phyloP scores from a whole-genome alignment of 805 yeast species.

The Candida ascalaphidarum region DNA sequence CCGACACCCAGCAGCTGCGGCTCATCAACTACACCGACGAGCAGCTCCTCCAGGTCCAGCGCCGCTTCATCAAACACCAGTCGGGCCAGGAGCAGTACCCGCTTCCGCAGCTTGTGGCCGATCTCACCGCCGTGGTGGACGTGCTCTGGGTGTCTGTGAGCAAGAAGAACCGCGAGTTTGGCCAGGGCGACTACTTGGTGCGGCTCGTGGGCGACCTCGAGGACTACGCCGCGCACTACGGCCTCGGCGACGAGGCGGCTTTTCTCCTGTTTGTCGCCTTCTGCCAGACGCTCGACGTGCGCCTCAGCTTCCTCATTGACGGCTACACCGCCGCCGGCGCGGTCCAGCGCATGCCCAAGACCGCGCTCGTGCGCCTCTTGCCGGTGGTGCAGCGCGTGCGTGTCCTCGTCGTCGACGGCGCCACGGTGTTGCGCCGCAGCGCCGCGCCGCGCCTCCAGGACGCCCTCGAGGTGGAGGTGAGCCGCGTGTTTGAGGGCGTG shows the following conservation, averaged over 20 bases:
- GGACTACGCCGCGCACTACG: constrained; percentile 42
- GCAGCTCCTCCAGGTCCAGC: constrained; percentile 8
- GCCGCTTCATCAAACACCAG: constrained; percentile 31
- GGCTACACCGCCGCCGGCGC: constrained; percentile 17
- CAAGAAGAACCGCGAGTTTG: constrained; percentile 27
- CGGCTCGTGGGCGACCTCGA: constrained; percentile 58
- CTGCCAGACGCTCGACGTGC: constrained; percentile 29
- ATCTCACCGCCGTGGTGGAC: constrained; percentile 40
- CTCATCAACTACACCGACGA: constrained; percentile 13
- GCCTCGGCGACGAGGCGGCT: constrained; percentile 8
- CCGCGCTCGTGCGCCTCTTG: constrained; percentile 44
- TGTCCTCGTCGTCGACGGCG: constrained; percentile 22
- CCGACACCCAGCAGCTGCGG: constrained; percentile 42
- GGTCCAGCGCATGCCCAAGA: constrained; percentile 26
- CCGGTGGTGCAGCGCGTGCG: constrained; percentile 49
- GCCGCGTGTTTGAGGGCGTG: constrained; percentile 31
- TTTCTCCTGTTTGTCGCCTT: constrained; percentile 15
- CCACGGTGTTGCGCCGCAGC: constrained; percentile 11
- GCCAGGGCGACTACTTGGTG: constrained; percentile 56
- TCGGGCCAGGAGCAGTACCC: constrained; percentile 20
- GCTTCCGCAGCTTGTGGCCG: constrained; percentile 29
- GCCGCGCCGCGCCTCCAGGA: constrained; percentile 8
- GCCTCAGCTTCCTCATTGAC: constrained; percentile 17
- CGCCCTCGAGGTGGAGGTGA: constrained; percentile 25
- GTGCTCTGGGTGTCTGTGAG: constrained; percentile 56